phyloP scores from a whole-genome alignment of 331 rosid species.

The Rhamnella rubrinervis region DNA sequence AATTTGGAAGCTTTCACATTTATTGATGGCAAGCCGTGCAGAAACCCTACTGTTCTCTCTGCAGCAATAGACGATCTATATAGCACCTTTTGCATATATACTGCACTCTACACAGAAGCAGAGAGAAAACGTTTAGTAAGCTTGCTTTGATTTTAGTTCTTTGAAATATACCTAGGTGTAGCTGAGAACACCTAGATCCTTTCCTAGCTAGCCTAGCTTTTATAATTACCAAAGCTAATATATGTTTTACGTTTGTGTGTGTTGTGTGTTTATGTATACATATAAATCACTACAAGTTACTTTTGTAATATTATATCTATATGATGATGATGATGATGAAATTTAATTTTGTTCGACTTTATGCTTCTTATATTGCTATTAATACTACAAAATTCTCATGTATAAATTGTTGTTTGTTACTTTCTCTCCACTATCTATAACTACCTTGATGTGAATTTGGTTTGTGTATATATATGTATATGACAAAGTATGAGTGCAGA shows the following conservation, averaged over 20 bases:
- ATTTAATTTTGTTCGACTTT: background rate
- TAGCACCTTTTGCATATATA: background rate
- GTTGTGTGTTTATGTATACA: too few relatives aligned
- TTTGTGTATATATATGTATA: background rate
- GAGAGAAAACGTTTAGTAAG: slow-evolving; percentile 1
- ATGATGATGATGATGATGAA: background rate
- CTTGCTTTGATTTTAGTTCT: background rate
- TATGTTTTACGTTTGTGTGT: too few relatives aligned
- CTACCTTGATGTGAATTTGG: slow-evolving; percentile 5
- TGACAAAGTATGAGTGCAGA: background rate
- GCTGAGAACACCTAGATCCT: too few relatives aligned
- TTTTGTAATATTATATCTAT: too few relatives aligned
- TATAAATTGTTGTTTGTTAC: background rate
- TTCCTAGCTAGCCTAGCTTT: too few relatives aligned
- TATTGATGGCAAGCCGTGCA: background rate
- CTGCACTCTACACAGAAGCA: background rate
- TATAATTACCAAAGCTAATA: too few relatives aligned
- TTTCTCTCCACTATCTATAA: background rate
- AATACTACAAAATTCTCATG: background rate
- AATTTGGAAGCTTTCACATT: background rate
- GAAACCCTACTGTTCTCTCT: slow-evolving; percentile 7
- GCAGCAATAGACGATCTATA: too few relatives aligned
- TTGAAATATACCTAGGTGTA: too few relatives aligned
- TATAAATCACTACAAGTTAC: too few relatives aligned
- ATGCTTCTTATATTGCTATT: too few relatives aligned